Percentiles rank a stretch among this genome's conserved stretches.
These are phyloP conservation scores for Sextonia rubra DNA, from an alignment of 164 flowering plant species.

Conservation along the genomic window DNA sequence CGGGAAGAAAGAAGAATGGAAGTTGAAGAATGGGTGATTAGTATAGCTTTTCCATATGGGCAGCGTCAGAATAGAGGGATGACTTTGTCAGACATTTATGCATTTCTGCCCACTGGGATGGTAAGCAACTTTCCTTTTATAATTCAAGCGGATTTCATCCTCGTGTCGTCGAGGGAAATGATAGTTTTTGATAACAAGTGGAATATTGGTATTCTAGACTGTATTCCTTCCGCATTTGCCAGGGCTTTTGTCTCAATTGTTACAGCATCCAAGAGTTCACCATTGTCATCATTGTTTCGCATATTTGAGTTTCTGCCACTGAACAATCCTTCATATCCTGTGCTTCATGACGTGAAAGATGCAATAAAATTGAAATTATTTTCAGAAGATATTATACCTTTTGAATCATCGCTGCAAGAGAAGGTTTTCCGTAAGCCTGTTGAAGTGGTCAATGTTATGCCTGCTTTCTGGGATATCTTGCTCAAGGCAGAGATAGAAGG, in stretches of 20 bases:
- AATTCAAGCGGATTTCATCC: conserved; percentile 43
- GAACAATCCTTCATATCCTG: conserved; percentile 6
- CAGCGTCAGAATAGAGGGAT: conserved; percentile 39
- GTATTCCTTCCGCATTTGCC: conserved; percentile 23
- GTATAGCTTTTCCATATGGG: conserved; percentile 52
- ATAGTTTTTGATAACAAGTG: conserved; percentile 45
- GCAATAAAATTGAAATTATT: conserved; percentile 13
- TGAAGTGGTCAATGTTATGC: conserved; percentile 20
- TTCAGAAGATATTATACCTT: conserved; percentile 17
- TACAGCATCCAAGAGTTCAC: conserved; percentile 9
- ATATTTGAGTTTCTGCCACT: conserved; percentile 21
- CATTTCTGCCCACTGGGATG: conserved; percentile 66
- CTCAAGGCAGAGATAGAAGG: conserved; percentile 22
- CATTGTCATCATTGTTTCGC: conserved; percentile 4
- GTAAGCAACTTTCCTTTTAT: conserved; percentile 58
- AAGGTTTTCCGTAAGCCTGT: conserved; percentile 19
- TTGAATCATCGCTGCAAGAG: conserved; percentile 14
- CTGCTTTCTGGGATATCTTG: conserved; percentile 26
- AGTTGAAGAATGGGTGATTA: conserved; percentile 47
- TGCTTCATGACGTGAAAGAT: conserved; percentile 17
- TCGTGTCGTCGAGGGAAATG: conserved; percentile 49
- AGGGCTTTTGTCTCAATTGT: conserved; percentile 22
- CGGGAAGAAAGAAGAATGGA: conserved; percentile 41
- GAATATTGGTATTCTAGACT: conserved; percentile 36
- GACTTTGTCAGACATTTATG: conserved; percentile 48